Evolutionary conservation across 2,329 filamentous ascomycete species (phyloP), one percentile per base, ranked within the genome.

Genomic region (Ceratocystis alfenasii): DNA sequence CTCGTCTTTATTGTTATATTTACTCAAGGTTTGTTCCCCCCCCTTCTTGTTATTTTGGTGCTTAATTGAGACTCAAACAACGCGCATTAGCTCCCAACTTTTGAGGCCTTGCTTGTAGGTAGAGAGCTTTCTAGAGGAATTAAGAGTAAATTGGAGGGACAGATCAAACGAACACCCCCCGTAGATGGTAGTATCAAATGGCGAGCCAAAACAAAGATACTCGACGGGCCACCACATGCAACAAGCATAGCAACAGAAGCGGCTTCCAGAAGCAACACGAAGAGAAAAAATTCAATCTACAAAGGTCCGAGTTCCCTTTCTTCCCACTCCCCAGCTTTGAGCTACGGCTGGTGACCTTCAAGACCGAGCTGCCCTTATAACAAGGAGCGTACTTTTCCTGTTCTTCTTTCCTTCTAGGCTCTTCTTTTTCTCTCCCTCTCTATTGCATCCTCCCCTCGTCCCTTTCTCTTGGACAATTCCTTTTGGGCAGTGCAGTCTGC

Each of bases 261-360:
- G 48, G 22, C 48, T 22, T 25, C 25, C 25, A 25, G 22, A 22
- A 10, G 22, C 48, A 25, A 53, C 7, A 50, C 22, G 55, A 59
- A 36, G 55, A 33, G 55, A 30, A 59, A 59, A 59, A 59, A 59
- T 59, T 59, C 55, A 59, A 59, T 7, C 55, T 17, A 59, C 22
- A 33, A 59, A 59, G 55, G 28, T 30, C 55, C 28, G 28, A 59
- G 55, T 59, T 59, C 55, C 55, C 55, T 59, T 30, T 59, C 55
- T 59, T 59, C 55, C 36, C 8, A 36, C 17, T 30, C 15, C 15
- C 17, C n/a, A 36, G 30, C 33, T 30, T 25, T 20, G 22, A 25
- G 7, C 48, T 25, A 53, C 17, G 48, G 28, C 30, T 30, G 28
- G 30, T 59, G 55, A 59, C 33, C 55, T 59, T 59, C 55, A 17